Conservation (phyloP, 1,139 yeast species). For the Magnusiomyces sp. region DNA sequence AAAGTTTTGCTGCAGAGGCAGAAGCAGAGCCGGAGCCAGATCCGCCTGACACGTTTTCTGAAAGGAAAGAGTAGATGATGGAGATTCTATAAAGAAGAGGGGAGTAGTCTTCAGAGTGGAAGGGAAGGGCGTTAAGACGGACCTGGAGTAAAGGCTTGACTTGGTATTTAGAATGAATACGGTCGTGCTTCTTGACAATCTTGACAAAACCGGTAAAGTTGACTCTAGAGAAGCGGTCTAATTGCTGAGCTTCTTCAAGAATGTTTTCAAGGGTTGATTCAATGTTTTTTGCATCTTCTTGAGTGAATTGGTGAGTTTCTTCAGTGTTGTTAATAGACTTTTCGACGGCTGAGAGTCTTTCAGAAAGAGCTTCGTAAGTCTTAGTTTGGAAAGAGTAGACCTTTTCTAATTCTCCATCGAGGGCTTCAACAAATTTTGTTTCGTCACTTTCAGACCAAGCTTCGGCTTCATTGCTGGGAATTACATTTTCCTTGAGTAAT, state of each 20-base stretch:
- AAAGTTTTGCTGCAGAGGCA: conserved; percentile 27
- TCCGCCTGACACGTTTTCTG: conserved; percentile 44
- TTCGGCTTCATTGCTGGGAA: conserved; percentile 29
- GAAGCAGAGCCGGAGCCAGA: conserved; percentile 22
- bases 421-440: conserved; percentile 65
- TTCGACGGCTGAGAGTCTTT: conserved; percentile 57
- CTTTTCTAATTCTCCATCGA: conserved; percentile 81
- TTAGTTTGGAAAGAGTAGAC: conserved; percentile 81
- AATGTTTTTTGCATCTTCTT: conserved; percentile 43
- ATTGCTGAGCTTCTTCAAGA: conserved; percentile 67
- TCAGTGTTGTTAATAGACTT: conserved; percentile 27
- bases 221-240: conserved; percentile 82
- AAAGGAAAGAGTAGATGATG: conserved; percentile 66
- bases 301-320: conserved; percentile 24
- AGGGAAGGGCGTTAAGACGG: conserved; percentile 77
- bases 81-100: conserved; percentile 83
- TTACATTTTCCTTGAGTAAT: conserved; percentile 69
- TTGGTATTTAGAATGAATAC: conserved; percentile 75
- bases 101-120: conserved; percentile 90
- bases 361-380: conserved; percentile 62
- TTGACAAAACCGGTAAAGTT: conserved; percentile 93
- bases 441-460: conserved; percentile 78
- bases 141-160: conserved; percentile 86
- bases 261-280: conserved; percentile 64
- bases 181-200: conserved; percentile 92